Base-by-base conservation (phyloP, 129 eudicot species). In the Smallanthus sonchifolius region DNA sequence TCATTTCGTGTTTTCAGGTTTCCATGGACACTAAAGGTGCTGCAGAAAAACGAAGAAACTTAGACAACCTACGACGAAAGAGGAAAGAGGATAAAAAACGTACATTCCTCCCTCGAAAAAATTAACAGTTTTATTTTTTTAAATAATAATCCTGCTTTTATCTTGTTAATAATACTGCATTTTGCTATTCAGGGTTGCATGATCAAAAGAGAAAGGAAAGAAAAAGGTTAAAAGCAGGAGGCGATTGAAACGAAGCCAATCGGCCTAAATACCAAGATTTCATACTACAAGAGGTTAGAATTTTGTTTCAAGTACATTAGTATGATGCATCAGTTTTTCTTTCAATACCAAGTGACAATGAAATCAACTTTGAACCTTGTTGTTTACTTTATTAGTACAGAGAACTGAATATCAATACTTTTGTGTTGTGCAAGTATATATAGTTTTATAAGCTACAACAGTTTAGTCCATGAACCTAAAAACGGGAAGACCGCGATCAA, bases 81-180 rank as follows among this genome's bases (percentile, higher is more conserved):
- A 82, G 96, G 76, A 90, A 85, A 83, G 97, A 94, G 35, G 89
- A 85, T 75, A 94, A 94, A 80, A 94, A 80, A 83, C 91, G 98
- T 94, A 86, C 65, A 4, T 54, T 30, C 43, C 40, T 2, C 51
- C 35, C 48, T 11, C 1, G 11, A 11, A 39, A 48, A 39, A 60
- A 45, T 4, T 3, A 37, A 49, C 2, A 1, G 49, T 57, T 37
- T n/a, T 16, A 3, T 17, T 1, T 43, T 60, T 34, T 40, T 54
- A 13, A 8, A 54, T 32, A 28, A 48, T 16, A 38, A 28, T 39
- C 34, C 9, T 11, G 4, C 39, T 49, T 39, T 28, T 48, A 47
- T 56, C 3, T 24, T 36, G 54, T 57, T 74, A 30, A 34, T 40
- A 10, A 71, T 30, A n/a, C 16, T 66, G 56, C 54, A 16, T 75